Evolutionary conservation across 495 filamentous ascomycete genomes (phyloP), one percentile per base, ranked within the genome.

Genomic region (Tuber melanosporum): DNA sequence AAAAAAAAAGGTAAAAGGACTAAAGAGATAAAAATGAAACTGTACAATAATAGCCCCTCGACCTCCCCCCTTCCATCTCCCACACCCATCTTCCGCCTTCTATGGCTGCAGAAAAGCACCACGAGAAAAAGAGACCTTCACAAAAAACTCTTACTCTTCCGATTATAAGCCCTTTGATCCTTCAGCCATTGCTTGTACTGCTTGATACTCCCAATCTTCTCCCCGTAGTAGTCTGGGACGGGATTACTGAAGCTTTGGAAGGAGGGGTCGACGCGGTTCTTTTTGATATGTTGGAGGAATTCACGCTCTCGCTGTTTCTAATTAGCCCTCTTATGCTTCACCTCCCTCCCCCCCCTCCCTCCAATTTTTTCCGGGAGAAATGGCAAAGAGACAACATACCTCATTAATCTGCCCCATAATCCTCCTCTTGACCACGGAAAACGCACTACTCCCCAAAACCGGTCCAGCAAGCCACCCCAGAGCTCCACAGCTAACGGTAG

Each of bases 111-210:
- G 26, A 69, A 62, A 42, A 36, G 15, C 46, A 47, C n/a, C 6
- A 26, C 46, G 10, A 71, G 73, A 26, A 12, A 42, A 62, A 71
- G 46, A 71, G 32, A 41, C 17, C 42, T 49, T 73, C 75, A 84
- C 75, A 89, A 87, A 79, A 89, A 92, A 78, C 86, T 90, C 72
- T 89, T 88, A 82, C 92, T 91, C 89, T 97, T 98, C 86, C 91
- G 90, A 86, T 97, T 97, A 85, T 95, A 99, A n/a, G 94, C 94
- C 71, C 94, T 85, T 87, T 98, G 96, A 84, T 99, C 95, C 87
- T 95, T 97, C 83, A 99, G 85, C 95, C 95, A 99, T 84, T 92
- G 91, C 80, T 96, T 86, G 82, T 98, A 99, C 72, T 92, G 94
- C 75, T 89, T 89, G 52, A 99, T 93, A 79, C 93, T 96, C 22